phyloP scores from a whole-genome alignment of 352 stramenopile species.

The Pelagophyceae sp. region DNA sequence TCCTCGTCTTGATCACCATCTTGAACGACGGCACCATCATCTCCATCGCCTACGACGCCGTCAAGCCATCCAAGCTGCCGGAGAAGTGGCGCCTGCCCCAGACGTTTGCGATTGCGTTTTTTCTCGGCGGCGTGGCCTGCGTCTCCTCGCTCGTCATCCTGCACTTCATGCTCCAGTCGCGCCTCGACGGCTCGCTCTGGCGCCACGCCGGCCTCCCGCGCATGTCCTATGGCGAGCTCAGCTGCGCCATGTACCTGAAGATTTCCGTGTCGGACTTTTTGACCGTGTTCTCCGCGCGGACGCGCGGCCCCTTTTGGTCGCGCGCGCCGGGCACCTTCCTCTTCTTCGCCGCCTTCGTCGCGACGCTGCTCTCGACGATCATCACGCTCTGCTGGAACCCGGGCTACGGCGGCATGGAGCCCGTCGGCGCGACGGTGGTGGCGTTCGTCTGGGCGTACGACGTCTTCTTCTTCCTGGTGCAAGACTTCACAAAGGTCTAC shows the following conservation, averaged over 20 bases:
- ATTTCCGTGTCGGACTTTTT: slow-evolving; percentile 83
- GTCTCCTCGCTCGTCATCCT: slow-evolving; percentile 63
- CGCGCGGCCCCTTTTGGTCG: slow-evolving; percentile 65
- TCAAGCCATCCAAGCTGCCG: slow-evolving; percentile 55
- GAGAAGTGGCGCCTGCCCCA: slow-evolving; percentile 61
- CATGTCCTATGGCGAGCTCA: slow-evolving; percentile 73
- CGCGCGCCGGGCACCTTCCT: slow-evolving; percentile 59
- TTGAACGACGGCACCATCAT: slow-evolving; percentile 89
- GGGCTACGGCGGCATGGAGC: slow-evolving; percentile 58
- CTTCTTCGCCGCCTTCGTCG: slow-evolving; percentile 57
- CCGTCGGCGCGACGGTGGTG: slow-evolving; percentile 47
- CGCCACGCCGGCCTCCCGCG: slow-evolving; percentile 32
- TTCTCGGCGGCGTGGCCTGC: slow-evolving; percentile 63
- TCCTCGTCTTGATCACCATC: slow-evolving; percentile 83
- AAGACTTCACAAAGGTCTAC: slow-evolving; percentile 61
- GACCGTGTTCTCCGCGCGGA: slow-evolving; percentile 76
- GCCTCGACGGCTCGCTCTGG: slow-evolving; percentile 53
- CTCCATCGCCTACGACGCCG: slow-evolving; percentile 67
- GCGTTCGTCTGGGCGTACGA: slow-evolving; percentile 72
- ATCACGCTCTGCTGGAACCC: slow-evolving; percentile 71
- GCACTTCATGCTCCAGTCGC: slow-evolving; percentile 68
- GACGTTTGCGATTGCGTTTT: slow-evolving; percentile 50
- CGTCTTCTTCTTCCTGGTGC: slow-evolving; percentile 69
- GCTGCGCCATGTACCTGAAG: slow-evolving; percentile 85
- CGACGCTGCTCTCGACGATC: slow-evolving; percentile 65